Evolutionary conservation across 2,329 filamentous ascomycete genomes (phyloP).

Genomic region (Pseudocercospora vitis): DNA sequence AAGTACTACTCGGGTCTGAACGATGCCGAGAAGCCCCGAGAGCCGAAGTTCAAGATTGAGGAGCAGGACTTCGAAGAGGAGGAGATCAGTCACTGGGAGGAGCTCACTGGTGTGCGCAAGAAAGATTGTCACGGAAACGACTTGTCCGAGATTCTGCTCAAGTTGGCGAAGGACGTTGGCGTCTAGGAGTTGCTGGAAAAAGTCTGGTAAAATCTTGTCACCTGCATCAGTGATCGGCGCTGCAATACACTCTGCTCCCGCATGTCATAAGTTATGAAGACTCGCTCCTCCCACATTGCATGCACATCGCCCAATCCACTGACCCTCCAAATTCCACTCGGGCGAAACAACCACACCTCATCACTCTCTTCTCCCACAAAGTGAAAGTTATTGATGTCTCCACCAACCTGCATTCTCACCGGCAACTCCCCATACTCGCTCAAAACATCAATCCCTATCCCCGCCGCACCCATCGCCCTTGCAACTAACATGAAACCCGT

Average conservation of each 20-base stretch:
- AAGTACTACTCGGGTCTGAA: constrained; percentile 4
- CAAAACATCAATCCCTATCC: constrained; percentile 26
- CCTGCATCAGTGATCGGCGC: no score
- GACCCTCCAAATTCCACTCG: constrained; percentile 21
- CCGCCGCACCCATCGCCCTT: constrained; percentile 27
- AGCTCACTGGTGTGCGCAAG: constrained; percentile 15
- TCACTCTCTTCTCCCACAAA: constrained; percentile 20
- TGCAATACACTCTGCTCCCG: no score
- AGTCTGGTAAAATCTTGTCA: neutral
- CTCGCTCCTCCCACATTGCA: constrained; percentile 18
- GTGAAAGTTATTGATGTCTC: constrained; percentile 25
- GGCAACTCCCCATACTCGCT: constrained; percentile 24
- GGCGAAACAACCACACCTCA: constrained; percentile 27
- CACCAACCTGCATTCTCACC: constrained; percentile 25
- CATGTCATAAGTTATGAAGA: neutral
- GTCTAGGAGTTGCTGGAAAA: neutral
- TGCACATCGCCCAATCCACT: constrained; percentile 17
- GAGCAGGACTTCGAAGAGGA: constrained; percentile 12
- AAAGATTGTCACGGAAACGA: constrained; percentile 25
- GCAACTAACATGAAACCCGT: constrained; percentile 26
- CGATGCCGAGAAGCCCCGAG: constrained; percentile 3
- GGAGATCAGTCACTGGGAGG: constrained; percentile 14
- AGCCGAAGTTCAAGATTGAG: constrained; percentile 11
- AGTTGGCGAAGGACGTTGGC: neutral
- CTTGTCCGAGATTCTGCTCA: constrained; percentile 17